Conservation (phyloP, 768 basidiomycete genomes). For the Leucocoprinus birnbaumii region DNA sequence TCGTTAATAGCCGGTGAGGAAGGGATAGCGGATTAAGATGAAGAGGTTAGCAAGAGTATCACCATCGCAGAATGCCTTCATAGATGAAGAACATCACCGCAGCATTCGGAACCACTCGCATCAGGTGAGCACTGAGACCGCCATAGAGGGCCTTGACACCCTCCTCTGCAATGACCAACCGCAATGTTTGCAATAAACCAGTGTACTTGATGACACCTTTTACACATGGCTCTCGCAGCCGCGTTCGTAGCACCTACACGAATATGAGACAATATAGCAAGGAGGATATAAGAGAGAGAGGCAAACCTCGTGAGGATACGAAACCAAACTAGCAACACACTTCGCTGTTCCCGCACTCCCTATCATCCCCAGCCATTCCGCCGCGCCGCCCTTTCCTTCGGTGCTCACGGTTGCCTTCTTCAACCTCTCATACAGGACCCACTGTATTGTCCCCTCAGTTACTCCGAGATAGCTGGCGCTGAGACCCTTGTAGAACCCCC, state of each 20-base stretch:
- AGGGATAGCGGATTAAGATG: background rate
- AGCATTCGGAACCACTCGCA: slow-evolving; percentile 97
- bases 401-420: slow-evolving; percentile 61
- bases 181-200: slow-evolving; percentile 81
- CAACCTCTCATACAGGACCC: slow-evolving; percentile 93
- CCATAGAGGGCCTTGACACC: slow-evolving; percentile 85
- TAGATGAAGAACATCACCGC: slow-evolving; percentile 97
- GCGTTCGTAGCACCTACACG: slow-evolving; percentile 83
- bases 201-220: slow-evolving; percentile 81
- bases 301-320: slow-evolving; percentile 95
- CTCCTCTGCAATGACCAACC: slow-evolving; percentile 85
- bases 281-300: background rate
- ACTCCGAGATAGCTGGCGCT: slow-evolving; percentile 95
- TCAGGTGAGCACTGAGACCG: slow-evolving; percentile 90
- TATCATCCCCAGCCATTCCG: slow-evolving; percentile 79
- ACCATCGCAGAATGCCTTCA: slow-evolving; percentile 76
- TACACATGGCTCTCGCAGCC: slow-evolving; percentile 84
- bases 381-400: slow-evolving; percentile 52
- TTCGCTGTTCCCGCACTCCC: slow-evolving; percentile 93
- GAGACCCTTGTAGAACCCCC: slow-evolving; percentile 92
- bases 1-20: background rate
- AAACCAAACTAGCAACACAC: slow-evolving; percentile 89
- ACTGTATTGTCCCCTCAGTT: slow-evolving; percentile 94
- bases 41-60: slow-evolving; percentile 10
- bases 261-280: background rate